Evolutionary conservation across 2,329 filamentous ascomycete genomes (phyloP).

Genomic region (Aspergillus sp.): DNA sequence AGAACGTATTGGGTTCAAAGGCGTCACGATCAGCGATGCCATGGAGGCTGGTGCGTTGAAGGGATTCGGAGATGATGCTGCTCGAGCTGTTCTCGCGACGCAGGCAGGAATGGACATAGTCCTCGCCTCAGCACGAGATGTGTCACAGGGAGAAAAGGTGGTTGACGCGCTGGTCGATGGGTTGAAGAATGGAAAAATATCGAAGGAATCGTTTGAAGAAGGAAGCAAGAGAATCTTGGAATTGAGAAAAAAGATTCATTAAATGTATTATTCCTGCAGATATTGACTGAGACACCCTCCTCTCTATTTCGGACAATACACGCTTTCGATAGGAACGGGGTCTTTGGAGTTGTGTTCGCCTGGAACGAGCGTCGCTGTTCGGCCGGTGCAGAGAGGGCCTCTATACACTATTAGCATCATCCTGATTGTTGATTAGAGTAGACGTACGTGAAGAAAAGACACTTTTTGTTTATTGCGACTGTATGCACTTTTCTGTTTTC

Average conservation of each 20-base stretch:
- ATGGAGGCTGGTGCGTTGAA: slow-evolving; percentile 21
- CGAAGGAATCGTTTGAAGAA: slow-evolving; percentile 7
- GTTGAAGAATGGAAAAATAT: slow-evolving; percentile 12
- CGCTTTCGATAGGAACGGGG: no score
- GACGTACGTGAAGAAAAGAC: no score
- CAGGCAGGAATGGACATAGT: slow-evolving; percentile 27
- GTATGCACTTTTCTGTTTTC: no score
- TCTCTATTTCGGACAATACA: no score
- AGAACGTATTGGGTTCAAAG: slow-evolving; percentile 18
- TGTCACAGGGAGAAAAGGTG: slow-evolving; percentile 24
- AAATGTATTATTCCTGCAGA: no score
- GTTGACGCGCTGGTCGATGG: slow-evolving; percentile 13
- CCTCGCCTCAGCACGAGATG: slow-evolving; percentile 21
- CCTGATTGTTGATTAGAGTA: no score
- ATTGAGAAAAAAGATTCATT: slow-evolving; percentile 7
- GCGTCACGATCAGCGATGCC: slow-evolving; percentile 27
- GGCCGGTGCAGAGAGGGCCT: no score
- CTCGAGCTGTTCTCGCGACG: slow-evolving; percentile 18
- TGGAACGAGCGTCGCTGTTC: no score
- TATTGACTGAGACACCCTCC: no score
- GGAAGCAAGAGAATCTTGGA: slow-evolving; percentile 13
- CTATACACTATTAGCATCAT: no score
- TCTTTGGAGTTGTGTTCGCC: no score
- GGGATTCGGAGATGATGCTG: slow-evolving; percentile 17
- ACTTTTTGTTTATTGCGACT: no score